phyloP scores from a whole-genome alignment of 805 yeast genomes.

The Kazachstania taianensis region DNA sequence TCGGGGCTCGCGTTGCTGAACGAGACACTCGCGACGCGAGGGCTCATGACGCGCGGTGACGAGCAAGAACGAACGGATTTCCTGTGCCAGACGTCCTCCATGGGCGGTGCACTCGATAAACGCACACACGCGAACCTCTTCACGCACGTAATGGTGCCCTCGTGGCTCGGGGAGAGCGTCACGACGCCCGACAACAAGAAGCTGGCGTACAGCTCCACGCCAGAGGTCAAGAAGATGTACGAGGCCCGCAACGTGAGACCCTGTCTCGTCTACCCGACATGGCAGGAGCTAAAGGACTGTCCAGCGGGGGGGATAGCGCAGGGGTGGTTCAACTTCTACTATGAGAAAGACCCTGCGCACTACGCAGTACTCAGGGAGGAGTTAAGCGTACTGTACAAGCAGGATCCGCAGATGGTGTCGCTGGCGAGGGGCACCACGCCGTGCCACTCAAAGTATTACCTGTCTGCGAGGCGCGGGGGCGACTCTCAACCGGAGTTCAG shows the following conservation, averaged over 20 bases:
- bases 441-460: conserved; percentile 62
- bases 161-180: conserved; percentile 6
- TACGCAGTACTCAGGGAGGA: conserved; percentile 13
- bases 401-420: conserved; percentile 7
- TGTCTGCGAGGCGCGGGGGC: conserved; percentile 42
- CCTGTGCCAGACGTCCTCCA: conserved; percentile 29
- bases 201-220: not conserved
- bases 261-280: conserved; percentile 22
- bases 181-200: not conserved
- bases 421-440: conserved; percentile 23
- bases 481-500: conserved; percentile 23
- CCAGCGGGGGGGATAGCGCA: conserved; percentile 17
- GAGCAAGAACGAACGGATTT: conserved; percentile 2
- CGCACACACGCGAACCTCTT: conserved; percentile 13
- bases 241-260: conserved; percentile 4
- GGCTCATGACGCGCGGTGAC: not conserved
- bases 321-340: conserved; percentile 26
- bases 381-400: conserved; percentile 18
- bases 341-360: conserved; percentile 8
- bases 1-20: conserved; percentile 23
- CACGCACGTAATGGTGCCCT: conserved; percentile 21
- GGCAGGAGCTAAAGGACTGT: conserved; percentile 14
- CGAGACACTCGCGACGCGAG: not conserved
- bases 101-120: conserved; percentile 17
- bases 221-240: not conserved